Evolutionary conservation across 2,329 filamentous ascomycete species (phyloP).

Genomic region (Hymenoscyphus infarciens): DNA sequence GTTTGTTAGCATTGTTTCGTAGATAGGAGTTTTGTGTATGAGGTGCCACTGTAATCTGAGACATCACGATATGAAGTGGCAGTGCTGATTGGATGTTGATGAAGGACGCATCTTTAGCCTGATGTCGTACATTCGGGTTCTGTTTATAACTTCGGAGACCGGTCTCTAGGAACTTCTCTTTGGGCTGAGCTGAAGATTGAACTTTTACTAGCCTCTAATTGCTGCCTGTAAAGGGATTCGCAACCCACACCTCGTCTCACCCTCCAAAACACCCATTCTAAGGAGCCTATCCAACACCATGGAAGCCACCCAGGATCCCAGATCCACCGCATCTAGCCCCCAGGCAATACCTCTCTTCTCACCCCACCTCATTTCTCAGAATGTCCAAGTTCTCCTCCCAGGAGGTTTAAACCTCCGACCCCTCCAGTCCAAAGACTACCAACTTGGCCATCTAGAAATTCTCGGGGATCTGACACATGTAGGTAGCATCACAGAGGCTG

Average conservation of each 20-base stretch:
- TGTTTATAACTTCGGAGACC: too few relatives aligned
- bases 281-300: too few relatives aligned
- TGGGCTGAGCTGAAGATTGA: too few relatives aligned
- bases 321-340: neutral
- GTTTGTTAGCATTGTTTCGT: neutral
- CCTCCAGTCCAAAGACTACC: slow-evolving; percentile 65
- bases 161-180: neutral
- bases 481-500: slow-evolving; percentile 71
- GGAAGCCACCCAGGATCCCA: too few relatives aligned
- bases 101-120: neutral
- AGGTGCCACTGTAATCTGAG: too few relatives aligned
- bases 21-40: too few relatives aligned
- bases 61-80: too few relatives aligned
- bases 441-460: slow-evolving; percentile 80
- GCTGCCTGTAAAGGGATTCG: too few relatives aligned
- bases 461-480: slow-evolving; percentile 86
- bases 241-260: too few relatives aligned
- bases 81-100: too few relatives aligned
- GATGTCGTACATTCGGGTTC: neutral
- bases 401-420: slow-evolving; percentile 78
- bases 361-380: slow-evolving; percentile 41
- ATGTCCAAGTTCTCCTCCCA: slow-evolving; percentile 52
- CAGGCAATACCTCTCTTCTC: slow-evolving; percentile 40
- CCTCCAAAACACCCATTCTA: too few relatives aligned
- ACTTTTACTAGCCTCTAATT: too few relatives aligned